Base-by-base conservation (phyloP, 352 stramenopile genomes). In the Phytophthora crassamura region DNA sequence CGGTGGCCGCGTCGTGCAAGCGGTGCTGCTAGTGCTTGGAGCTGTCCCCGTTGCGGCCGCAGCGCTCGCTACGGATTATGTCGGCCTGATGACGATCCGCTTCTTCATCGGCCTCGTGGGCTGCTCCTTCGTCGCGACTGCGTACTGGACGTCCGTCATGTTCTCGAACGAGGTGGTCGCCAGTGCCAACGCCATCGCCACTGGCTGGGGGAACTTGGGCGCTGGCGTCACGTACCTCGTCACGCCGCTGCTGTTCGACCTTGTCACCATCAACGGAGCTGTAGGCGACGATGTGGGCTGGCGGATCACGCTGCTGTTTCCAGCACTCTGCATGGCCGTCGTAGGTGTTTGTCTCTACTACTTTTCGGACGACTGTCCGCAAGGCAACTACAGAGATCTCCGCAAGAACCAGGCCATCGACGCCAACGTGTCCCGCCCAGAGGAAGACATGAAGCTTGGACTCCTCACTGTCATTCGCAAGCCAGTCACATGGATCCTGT, bases 71-170 rank as follows among this genome's bases (percentile, higher is more conserved):
- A 90, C 89, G 22, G 91, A 57, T 63, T 89, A 94, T 43, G 74
- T 65, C 2, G 78, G 69, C 0, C 82, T 98, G 30, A 68, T 88
- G 34, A 55, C 96, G 50, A 72, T 96, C 59, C 89, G 95, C n/a
- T 95, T 98, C 55, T 97, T 97, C 56, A 98, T 98, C 67, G 96
- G 95, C 33, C 66, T 98, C 60, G 89, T 97, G 14, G 95, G 95
- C 41, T 92, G 83, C 50, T 90, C 90, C 28, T 98, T 99, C 69
- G 91, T 98, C 9, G 89, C 90, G 22, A 98, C 89, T 38, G 90
- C 97, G 63, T 98, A 92, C 69, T 98, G 95, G 95, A 97, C 93
- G 0, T 93, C 84, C 38, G 66, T 84, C 45, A 98, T 98, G 84
- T 99, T 99, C 64, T 83, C 82, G 16, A 96, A 90, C 51, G 76